Base-by-base conservation (phyloP, 345 rosid genomes). In the Clausena lansium region DNA sequence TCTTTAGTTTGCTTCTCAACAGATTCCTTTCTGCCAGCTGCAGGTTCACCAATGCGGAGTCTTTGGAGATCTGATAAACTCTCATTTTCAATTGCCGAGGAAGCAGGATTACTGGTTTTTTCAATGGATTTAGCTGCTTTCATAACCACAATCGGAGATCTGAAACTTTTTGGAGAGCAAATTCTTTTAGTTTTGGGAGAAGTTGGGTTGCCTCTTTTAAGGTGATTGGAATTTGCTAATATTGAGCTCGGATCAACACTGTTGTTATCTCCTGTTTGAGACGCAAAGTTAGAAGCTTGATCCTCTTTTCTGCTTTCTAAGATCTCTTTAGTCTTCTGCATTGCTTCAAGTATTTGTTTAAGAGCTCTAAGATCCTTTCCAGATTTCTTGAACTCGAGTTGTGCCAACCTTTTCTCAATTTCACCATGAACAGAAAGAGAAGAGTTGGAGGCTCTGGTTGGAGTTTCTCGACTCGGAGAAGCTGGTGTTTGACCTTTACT, bases 351-450 rank as follows among this genome's bases (percentile, higher is more conserved):
- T 81, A 89, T 90, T 80, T 91, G 98, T 81, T 91, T 90, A 45
- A 90, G 97, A 80, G 95, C 92, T 83, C 93, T 89, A 69, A 90
- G 95, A 83, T 91, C 99, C 85, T 91, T 94, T 75, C 93, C 98
- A 0, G 99, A 87, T 77, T 83, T 83, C 75, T 84, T 84, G 85
- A 92, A 96, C 87, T 91, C 91, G 8, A 88, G 88, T 81, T 92
- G 91, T 30, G 91, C 84, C 87, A 89, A 82, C 81, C 91, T 84
- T 77, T 91, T 92, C 91, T 96, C 92, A 24, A 92, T 90, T 83
- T 92, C 95, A 76, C 92, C 95, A 65, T 90, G 89, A 76, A 93
- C 91, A 11, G 93, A 84, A 57, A 81, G 78, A 61, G 91, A 33
- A 69, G 85, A 36, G 68, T 74, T 81, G 24, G 72, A 74, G 52